Base-by-base conservation (phyloP, 345 rosid species). In the Camelina neglecta region DNA sequence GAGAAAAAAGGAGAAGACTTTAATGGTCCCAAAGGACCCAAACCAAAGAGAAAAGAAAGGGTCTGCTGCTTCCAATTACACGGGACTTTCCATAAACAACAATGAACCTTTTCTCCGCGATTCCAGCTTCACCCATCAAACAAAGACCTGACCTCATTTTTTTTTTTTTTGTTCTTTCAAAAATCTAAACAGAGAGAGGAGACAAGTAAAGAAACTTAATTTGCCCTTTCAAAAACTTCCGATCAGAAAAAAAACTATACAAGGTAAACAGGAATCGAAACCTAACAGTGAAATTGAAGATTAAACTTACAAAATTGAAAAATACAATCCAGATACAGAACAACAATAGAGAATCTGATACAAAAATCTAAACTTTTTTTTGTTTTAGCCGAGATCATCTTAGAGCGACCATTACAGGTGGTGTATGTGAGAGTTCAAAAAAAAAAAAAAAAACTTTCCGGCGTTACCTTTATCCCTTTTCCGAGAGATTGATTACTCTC, bases 61-160 rank as follows among this genome's bases (percentile, higher is more conserved):
- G 55, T 42, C 62, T 21, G 48, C 54, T 67, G 39, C 54, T 67
- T 72, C 74, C 53, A 78, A 72, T 39, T 51, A 50, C 10, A 78
- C 73, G 69, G 69, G 81, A 72, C 49, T 66, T 39, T 65, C 76
- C 67, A 77, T 65, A 71, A 65, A 65, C 68, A 59, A 47, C 41
- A 72, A 36, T 18, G 47, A 77, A 62, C 42, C 73, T 71, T 65
- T 71, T 65, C 35, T 41, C 81, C 81, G 63, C 29, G 68, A 65
- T 50, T 72, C 38, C 54, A 71, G 81, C 33, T 71, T 77, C 81
- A 63, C 75, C 75, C 75, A 75, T 35, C 1, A 64, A 64, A 54
- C 26, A 24, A 24, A 45, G 4, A 47, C 29, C 44, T 26, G 20
- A 4, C 31, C 31, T n/a, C 63, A 35, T 50, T 48, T 51, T 20